Percentiles rank a stretch among this genome's conserved stretches.
phyloP scores from a whole-genome alignment of 108 stramenopile genomes.

The Skeletonema tropicum region DNA sequence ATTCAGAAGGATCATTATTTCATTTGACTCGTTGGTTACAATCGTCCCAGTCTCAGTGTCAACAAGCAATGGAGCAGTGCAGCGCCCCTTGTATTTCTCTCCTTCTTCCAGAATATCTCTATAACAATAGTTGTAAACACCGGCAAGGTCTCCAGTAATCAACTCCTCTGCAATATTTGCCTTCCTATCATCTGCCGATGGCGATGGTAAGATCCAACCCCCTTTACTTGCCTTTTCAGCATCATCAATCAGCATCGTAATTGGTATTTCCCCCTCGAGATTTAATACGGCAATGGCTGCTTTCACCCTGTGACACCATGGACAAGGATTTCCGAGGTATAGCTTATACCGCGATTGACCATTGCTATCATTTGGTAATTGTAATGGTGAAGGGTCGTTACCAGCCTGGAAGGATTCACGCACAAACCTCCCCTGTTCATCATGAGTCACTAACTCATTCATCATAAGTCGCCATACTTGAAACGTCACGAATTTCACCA shows the following conservation, averaged over 20 bases:
- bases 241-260: slow-evolving; percentile 74
- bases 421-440: slow-evolving; percentile 49
- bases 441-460: slow-evolving; percentile 55
- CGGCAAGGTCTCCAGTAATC: slow-evolving; percentile 45
- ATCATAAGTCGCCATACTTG: slow-evolving; percentile 56
- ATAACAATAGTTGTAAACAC: slow-evolving; percentile 59
- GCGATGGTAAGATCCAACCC: slow-evolving; percentile 77
- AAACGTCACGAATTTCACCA: slow-evolving; percentile 57
- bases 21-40: slow-evolving; percentile 87
- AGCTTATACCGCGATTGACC: slow-evolving; percentile 77
- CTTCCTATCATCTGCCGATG: slow-evolving; percentile 9
- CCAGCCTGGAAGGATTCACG: slow-evolving; percentile 54
- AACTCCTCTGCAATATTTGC: slow-evolving; percentile 26
- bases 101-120: slow-evolving; percentile 38
- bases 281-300: slow-evolving; percentile 59
- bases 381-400: slow-evolving; percentile 41
- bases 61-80: slow-evolving; percentile 89
- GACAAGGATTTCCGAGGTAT: slow-evolving; percentile 93
- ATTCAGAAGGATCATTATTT: slow-evolving; percentile 89
- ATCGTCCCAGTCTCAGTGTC: slow-evolving; percentile 76
- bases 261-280: slow-evolving; percentile 55
- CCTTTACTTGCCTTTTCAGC: slow-evolving; percentile 84
- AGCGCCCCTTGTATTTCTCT: slow-evolving; percentile 70
- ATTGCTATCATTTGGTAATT: slow-evolving; percentile 13
- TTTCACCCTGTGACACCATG: slow-evolving; percentile 70